Evolutionary conservation across 371 early-diverging fungal species (phyloP), one percentile per base, ranked within the genome.

Genomic region (Apophysomyces trapeziformis): DNA sequence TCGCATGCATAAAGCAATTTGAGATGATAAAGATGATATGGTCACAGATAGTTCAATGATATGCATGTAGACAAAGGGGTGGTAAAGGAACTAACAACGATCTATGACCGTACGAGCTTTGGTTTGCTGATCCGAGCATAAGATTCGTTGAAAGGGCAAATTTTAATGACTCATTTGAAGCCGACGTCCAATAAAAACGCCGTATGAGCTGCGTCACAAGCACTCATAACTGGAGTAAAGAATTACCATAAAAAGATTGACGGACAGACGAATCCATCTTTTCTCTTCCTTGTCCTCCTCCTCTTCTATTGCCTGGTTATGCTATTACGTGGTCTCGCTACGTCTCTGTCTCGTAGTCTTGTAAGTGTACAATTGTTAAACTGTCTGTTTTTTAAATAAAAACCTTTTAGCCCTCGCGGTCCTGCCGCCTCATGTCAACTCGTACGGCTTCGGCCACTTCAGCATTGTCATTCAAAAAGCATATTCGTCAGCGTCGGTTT

Each of bases 401-500:
- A 8, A 0, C 21, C 21, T n/a, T 50, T n/a, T 50, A 50, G 54
- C 54, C 54, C 9, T 50, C 21, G 21, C 54, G 21, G 8, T 50
- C 54, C 21, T 50, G 54, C 54, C 54, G 54, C 9, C 21, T 50
- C 21, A 50, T 50, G 54, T 50, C 54, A 21, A 50, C 54, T 21
- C 54, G 54, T 8, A 50, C 60, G 16, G 46, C 26, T 12, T 79
- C 85, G 0, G 80, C 85, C 36, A 80, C 79, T 5, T 80, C 79
- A 37, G 85, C 85, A 61, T 77, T 81, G 43, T 71, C 82, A 2
- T 85, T 79, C 70, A 85, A 85, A 68, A 71, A 73, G 12, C 77
- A 76, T 16, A 76, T 80, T 47, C 85, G 82, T 46, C 85, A 83
- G 68, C 72, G 76, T 60, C 79, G 82, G 26, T 78, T 70, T 58